Evolutionary conservation across 257 asterid species (phyloP), one percentile per base, ranked within the genome.

Genomic region (Datura wrightii): DNA sequence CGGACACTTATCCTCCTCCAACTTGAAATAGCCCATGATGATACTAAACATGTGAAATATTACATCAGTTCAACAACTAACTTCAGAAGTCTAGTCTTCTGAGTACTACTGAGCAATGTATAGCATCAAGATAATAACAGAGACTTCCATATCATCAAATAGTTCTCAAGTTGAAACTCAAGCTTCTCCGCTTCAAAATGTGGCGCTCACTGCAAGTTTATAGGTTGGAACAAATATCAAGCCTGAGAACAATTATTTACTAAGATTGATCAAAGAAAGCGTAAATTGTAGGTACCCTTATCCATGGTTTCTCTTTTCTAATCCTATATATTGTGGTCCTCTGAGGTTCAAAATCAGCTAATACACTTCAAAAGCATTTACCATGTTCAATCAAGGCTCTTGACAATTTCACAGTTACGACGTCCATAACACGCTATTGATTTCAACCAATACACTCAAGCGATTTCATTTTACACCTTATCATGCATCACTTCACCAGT

Each of bases 151-250:
- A 44, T 44, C 11, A 44, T 10, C n/a, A 6, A 44, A 72, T 2
- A 72, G 53, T 19, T 72, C 15, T 72, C 80, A 44, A 72, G 39
- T 71, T 18, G 54, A 42, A 42, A 70, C 79, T 42, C 79, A 70
- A 71, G 18, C 56, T 71, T 71, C 56, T 71, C n/a, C n/a, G 52
- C 80, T 19, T 44, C 41, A 42, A 72, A 44, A 44, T 72, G 11
- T 72, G 80, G 37, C n/a, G 4, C 6, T 72, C 16, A n/a, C n/a
- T 44, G 36, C 56, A 71, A 42, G 56, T 71, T 9, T 18, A 44
- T 44, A 72, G 13, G 44, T 65, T 5, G 19, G 37, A 72, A 46
- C 41, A 44, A 37, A 42, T 42, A 10, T 13, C 18, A 71, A 42
- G 39, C 58, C 80, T 31, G 15, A 62, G 3, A 62, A 63, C 71